phyloP scores from a whole-genome alignment of 1,284 basidiomycete species.

The Cystobasidium slooffiae region DNA sequence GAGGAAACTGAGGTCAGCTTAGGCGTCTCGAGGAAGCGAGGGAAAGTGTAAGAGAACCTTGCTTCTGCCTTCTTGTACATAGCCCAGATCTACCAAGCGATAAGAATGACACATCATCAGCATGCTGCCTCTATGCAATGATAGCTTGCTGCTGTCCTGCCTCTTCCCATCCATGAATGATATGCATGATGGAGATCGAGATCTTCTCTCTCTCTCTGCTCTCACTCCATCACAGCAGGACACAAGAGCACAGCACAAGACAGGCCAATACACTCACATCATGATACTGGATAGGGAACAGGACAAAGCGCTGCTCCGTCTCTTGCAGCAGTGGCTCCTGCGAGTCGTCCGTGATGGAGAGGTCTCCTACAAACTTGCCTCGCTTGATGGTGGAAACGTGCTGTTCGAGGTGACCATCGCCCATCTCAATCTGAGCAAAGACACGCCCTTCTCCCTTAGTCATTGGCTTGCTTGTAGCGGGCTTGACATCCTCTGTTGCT shows the following conservation, averaged over 20 bases:
- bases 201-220: not conserved
- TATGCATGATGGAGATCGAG: not conserved
- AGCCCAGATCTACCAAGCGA: constrained; percentile 52
- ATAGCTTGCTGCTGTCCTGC: not conserved
- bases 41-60: too few species aligned
- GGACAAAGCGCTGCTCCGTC: constrained; percentile 53
- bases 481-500: not conserved
- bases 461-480: not conserved
- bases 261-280: constrained; percentile 52
- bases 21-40: not conserved
- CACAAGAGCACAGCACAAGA: too few species aligned
- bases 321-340: constrained; percentile 55
- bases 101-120: too few species aligned
- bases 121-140: not conserved
- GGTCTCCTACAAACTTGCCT: constrained; percentile 55
- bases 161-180: not conserved
- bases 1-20: too few species aligned
- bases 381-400: constrained; percentile 15
- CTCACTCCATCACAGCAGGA: not conserved
- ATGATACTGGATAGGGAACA: constrained; percentile 56
- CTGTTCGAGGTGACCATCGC: constrained; percentile 14
- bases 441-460: constrained; percentile 12
- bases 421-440: constrained; percentile 33
- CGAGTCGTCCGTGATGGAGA: constrained; percentile 53
- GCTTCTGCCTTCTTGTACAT: constrained; percentile 53